Base-by-base conservation (phyloP, 148 eudicot species). In the Nyssa sinensis region DNA sequence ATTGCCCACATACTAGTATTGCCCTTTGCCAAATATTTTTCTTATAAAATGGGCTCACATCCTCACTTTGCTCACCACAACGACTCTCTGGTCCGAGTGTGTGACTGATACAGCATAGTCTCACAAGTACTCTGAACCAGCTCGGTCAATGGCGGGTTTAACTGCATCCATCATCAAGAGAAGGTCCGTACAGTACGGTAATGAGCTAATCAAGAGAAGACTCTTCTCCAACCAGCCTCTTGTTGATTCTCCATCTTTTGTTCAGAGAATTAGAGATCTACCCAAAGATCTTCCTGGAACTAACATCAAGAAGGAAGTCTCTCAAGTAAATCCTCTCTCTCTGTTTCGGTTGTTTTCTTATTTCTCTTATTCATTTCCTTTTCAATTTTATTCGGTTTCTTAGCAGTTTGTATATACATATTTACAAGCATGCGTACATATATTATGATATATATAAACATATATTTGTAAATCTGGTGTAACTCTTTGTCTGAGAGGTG, bases 281-380 rank as follows among this genome's bases (percentile, higher is more conserved):
- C 93, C 87, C 66, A 69, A 77, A 64, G 59, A 77, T 81, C 85
- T 86, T 44, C 88, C 85, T 59, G 85, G 85, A 16, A 91, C 98
- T 12, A 75, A 81, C 69, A 89, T 93, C 88, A 89, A 82, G 86
- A 71, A 69, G 7, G 84, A 93, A 75, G 98, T 87, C 41, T 85
- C 97, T 63, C 90, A 93, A 79, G 75, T 81, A 61, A 25, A n/a
- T 14, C 58, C 23, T 44, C 31, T 74, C 59, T 74, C 32, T 44
- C 66, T 78, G 35, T n/a, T 13, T 33, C n/a, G 41, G 29, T 10
- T 33, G 28, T 28, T 68, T n/a, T 30, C 44, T n/a, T n/a, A n/a
- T n/a, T n/a, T 69, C 31, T 69, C 31, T 29, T 32, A 7, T 31
- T 55, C 72, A 51, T 4, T n/a, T 55, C 44, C 9, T 9, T 37